Evolutionary conservation across 2,329 filamentous ascomycete species (phyloP).

Genomic region (Stagonosporopsis vannaccii): DNA sequence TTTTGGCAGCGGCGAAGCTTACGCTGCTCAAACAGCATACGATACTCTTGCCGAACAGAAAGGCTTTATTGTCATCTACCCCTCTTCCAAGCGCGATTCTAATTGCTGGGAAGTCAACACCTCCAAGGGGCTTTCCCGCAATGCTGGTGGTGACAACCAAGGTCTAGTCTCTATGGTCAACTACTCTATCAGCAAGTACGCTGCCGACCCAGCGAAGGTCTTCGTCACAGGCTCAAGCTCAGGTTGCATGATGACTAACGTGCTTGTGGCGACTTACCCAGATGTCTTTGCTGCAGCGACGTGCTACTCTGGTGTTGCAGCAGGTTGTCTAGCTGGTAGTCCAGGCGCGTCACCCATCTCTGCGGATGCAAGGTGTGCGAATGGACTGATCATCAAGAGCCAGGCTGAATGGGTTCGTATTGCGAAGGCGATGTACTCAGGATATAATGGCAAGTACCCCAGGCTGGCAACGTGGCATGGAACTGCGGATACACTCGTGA

Average conservation of each 20-base stretch:
- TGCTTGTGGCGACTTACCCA: conserved; percentile 39
- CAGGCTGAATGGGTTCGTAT: conserved; percentile 41
- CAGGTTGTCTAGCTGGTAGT: conserved; percentile 54
- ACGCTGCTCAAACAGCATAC: conserved; percentile 26
- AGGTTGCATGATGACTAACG: conserved; percentile 45
- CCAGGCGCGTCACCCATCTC: conserved; percentile 28
- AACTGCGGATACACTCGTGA: conserved; percentile 42
- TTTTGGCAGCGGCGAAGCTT: conserved; percentile 49
- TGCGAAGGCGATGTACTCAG: conserved; percentile 47
- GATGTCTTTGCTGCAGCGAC: conserved; percentile 37
- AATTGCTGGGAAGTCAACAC: conserved; percentile 68
- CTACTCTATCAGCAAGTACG: conserved; percentile 61
- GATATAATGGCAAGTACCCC: conserved; percentile 46
- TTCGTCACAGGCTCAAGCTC: conserved; percentile 38
- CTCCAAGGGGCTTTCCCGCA: conserved; percentile 60
- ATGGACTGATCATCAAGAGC: conserved; percentile 27
- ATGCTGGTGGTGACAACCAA: conserved; percentile 63
- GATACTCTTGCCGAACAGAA: conserved; percentile 58
- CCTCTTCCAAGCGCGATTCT: conserved; percentile 57
- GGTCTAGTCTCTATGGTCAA: conserved; percentile 66
- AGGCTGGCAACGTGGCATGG: conserved; percentile 50
- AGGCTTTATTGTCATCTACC: conserved; percentile 68
- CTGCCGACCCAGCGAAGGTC: conserved; percentile 60
- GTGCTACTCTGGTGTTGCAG: conserved; percentile 38
- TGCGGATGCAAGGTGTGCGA: conserved; percentile 31